Conservation (phyloP, 2,329 filamentous ascomycete species). For the Fusarium agapanthi region DNA sequence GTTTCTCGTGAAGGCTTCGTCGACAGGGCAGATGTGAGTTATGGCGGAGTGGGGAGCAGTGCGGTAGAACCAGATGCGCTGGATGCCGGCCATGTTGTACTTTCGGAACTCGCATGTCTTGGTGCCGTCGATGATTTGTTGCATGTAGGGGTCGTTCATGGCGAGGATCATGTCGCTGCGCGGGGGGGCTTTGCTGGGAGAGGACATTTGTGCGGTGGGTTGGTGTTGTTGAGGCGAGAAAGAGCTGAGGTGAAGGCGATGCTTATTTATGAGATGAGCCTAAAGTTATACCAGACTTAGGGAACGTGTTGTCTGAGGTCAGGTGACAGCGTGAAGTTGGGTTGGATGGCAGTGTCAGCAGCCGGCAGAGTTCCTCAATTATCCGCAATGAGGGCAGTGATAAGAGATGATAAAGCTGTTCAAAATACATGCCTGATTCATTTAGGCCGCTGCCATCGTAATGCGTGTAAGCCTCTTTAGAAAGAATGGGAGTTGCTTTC, state of each 20-base stretch:
- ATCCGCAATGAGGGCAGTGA: fast-evolving
- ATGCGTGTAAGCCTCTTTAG: fast-evolving
- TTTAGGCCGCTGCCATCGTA: fast-evolving
- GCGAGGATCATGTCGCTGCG: slow-evolving; percentile 23
- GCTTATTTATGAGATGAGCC: background rate
- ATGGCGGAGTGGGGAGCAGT: slow-evolving; percentile 39
- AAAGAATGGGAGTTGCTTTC: fast-evolving
- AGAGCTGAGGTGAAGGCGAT: background rate
- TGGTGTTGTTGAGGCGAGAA: background rate
- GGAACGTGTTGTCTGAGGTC: background rate
- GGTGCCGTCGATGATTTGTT: slow-evolving; percentile 35
- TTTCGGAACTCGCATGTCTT: slow-evolving; percentile 41
- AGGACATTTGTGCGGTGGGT: background rate
- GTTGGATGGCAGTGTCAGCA: background rate
- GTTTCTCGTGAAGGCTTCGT: slow-evolving; percentile 27
- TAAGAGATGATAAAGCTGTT: no score
- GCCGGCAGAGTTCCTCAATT: background rate
- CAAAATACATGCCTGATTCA: fast-evolving
- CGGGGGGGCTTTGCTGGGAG: background rate
- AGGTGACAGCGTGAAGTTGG: background rate
- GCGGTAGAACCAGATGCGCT: slow-evolving; percentile 41
- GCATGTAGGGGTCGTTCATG: slow-evolving; percentile 34
- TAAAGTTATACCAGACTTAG: background rate
- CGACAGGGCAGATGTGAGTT: slow-evolving; percentile 39
- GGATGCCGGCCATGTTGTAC: slow-evolving; percentile 28